These are phyloP conservation scores for Zoysia japonica DNA, from an alignment of 176 grass and related monocot species.

Conservation along the genomic window DNA sequence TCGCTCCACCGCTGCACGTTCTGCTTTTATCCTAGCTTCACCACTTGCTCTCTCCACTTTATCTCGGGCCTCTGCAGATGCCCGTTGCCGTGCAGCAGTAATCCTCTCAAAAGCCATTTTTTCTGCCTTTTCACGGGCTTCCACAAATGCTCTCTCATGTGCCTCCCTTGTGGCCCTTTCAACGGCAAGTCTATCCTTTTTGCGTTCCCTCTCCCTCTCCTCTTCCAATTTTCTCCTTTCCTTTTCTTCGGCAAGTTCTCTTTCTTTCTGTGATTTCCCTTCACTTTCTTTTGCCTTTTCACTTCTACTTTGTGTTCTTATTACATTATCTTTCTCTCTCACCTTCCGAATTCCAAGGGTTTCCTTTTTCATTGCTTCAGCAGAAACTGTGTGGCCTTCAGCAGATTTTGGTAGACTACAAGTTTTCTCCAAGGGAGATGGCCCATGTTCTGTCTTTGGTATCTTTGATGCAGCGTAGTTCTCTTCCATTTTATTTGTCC, in stretches of 20 bases:
- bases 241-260: conserved; percentile 53
- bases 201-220: conserved; percentile 72
- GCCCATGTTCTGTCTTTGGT: conserved; percentile 29
- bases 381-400: conserved; percentile 29
- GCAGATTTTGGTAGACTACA: conserved; percentile 29
- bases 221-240: conserved; percentile 56
- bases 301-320: conserved; percentile 43
- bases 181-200: conserved; percentile 81
- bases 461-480: conserved; percentile 23
- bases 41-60: conserved; percentile 69
- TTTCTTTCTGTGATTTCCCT: conserved; percentile 53
- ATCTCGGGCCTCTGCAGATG: conserved; percentile 59
- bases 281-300: conserved; percentile 58
- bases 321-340: conserved; percentile 47
- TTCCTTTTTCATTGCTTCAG: conserved; percentile 42
- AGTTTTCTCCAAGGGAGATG: conserved; percentile 31
- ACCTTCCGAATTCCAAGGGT: conserved; percentile 25
- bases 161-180: conserved; percentile 87
- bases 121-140: conserved; percentile 73
- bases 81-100: conserved; percentile 68
- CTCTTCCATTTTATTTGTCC: conserved; percentile 16
- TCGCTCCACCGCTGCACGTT: conserved; percentile 83
- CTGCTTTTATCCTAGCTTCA: conserved; percentile 69
- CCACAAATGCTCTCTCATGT: conserved; percentile 63
- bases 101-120: conserved; percentile 74